Percentiles rank a stretch among this genome's conserved stretches.
phyloP scores from a whole-genome alignment of 768 basidiomycete genomes.

The Boletus reticuloceps region DNA sequence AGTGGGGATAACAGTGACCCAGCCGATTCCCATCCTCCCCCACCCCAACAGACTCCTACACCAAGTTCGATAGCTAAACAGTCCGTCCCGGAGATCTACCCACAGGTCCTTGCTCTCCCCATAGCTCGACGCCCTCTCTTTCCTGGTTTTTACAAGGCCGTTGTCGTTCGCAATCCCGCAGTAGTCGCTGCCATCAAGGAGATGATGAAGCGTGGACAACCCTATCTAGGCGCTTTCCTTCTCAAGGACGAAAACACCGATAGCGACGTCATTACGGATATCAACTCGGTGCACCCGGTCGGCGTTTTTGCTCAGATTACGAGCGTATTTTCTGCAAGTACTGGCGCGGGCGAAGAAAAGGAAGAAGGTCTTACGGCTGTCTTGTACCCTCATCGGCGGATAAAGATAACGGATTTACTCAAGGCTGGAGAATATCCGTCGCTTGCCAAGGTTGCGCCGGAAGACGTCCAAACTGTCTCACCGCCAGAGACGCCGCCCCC shows the following conservation, averaged over 20 bases:
- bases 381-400: conserved; percentile 88
- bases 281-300: conserved; percentile 85
- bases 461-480: conserved; percentile 42
- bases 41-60: conserved; percentile 35
- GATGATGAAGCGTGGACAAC: conserved; percentile 95
- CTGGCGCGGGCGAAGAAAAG: conserved; percentile 56
- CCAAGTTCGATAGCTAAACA: conserved; percentile 74
- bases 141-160: conserved; percentile 98
- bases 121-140: conserved; percentile 95
- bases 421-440: conserved; percentile 51
- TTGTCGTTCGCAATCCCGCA: conserved; percentile 85
- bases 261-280: conserved; percentile 86
- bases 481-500: conserved; percentile 42
- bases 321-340: conserved; percentile 73
- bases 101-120: conserved; percentile 91
- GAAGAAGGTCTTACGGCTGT: conserved; percentile 94
- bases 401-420: conserved; percentile 83
- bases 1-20: conserved; percentile 38
- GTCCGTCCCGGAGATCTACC: conserved; percentile 86
- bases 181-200: conserved; percentile 95
- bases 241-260: conserved; percentile 93
- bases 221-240: conserved; percentile 94
- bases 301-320: conserved; percentile 98
- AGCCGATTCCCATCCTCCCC: conserved; percentile 39
- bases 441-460: conserved; percentile 35